A percentile compares a stretch with the other conserved stretches of the same genome.
Conservation (phyloP, 106 monocot genomes). For the Dioscorea alata region DNA sequence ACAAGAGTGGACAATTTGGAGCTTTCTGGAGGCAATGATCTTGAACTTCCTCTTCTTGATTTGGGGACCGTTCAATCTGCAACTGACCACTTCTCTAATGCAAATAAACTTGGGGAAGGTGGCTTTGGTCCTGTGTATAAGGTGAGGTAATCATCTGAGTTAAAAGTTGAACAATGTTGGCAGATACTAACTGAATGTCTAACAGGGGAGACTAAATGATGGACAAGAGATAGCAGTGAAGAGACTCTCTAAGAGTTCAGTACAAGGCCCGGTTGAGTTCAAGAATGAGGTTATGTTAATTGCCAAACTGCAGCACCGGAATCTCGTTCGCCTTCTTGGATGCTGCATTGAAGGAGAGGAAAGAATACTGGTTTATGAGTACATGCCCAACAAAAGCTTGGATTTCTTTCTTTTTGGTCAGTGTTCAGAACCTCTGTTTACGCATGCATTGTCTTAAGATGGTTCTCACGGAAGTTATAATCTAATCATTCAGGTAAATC, state of each 20-base stretch:
- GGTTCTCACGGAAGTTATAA: too few species aligned
- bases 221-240: constrained; percentile 18
- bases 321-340: constrained; percentile 17
- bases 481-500: neutral
- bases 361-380: constrained; percentile 18
- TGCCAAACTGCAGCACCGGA: constrained; percentile 20
- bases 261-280: constrained; percentile 19
- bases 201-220: constrained; percentile 9
- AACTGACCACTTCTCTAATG: constrained; percentile 7
- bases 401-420: constrained; percentile 9
- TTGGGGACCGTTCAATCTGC: neutral
- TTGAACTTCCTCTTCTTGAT: constrained; percentile 11
- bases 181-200: neutral
- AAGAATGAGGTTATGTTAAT: constrained; percentile 23
- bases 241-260: constrained; percentile 8
- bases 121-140: constrained; percentile 12
- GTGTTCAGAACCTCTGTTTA: neutral
- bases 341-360: constrained; percentile 18
- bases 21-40: neutral
- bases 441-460: neutral
- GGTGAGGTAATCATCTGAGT: neutral
- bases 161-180: neutral
- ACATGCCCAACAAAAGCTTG: constrained; percentile 20
- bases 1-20: neutral
- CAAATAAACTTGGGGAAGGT: constrained; percentile 12